Evolutionary conservation across 176 grass and related monocot species (phyloP).

Genomic region (Echinochloa phyllopogon): DNA sequence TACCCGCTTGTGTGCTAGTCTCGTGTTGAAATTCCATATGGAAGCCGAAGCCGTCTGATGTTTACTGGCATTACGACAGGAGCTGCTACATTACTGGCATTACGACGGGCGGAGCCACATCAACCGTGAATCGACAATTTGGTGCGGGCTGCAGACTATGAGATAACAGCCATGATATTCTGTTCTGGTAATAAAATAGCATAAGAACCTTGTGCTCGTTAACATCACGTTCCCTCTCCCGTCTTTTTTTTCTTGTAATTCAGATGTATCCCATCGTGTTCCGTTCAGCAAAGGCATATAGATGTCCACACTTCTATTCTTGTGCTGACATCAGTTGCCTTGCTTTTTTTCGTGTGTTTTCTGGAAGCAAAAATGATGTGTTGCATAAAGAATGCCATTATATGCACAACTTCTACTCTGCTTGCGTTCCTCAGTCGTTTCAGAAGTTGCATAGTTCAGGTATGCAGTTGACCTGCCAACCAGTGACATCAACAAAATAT

Average conservation of each 20-base stretch:
- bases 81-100: too few species aligned
- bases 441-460: not conserved
- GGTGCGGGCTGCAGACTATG: not conserved
- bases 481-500: not conserved
- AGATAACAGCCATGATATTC: not conserved
- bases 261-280: not conserved
- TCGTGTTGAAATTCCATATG: conserved; percentile 1
- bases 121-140: not conserved
- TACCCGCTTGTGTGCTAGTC: not conserved
- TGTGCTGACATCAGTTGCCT: not conserved
- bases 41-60: not conserved
- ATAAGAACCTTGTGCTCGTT: not conserved
- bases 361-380: not conserved
- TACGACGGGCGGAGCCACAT: not conserved
- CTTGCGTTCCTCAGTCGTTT: not conserved
- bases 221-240: not conserved
- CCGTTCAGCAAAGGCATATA: not conserved
- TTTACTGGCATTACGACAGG: not conserved
- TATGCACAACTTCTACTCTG: not conserved
- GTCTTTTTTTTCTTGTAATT: not conserved
- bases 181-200: not conserved
- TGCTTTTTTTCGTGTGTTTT: not conserved
- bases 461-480: conserved; percentile 32
- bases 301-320: not conserved
- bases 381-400: not conserved